Evolutionary conservation across 208 protist species (phyloP).

Genomic region (Trichomonas tenax): DNA sequence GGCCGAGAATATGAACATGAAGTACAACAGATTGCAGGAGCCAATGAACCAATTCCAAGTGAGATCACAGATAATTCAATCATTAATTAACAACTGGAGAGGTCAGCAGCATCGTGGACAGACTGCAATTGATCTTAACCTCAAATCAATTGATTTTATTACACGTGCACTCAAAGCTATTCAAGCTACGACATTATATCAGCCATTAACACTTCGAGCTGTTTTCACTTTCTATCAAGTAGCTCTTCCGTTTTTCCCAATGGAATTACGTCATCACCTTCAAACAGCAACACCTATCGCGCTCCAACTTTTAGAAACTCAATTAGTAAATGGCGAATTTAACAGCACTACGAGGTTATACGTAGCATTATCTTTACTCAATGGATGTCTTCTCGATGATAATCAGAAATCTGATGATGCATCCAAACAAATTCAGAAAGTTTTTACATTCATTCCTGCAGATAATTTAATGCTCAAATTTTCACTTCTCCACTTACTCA

Average conservation of each 20-base stretch:
- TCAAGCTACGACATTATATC: neutral
- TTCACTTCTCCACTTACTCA: neutral
- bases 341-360: neutral
- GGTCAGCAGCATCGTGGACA: neutral
- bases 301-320: neutral
- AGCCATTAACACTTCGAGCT: neutral
- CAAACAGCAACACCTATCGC: neutral
- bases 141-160: neutral
- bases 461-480: neutral
- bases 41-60: conserved; percentile 16
- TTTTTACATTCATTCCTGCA: neutral
- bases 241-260: neutral
- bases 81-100: neutral
- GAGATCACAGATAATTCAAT: neutral
- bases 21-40: neutral
- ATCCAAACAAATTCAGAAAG: neutral
- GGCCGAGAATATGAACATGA: neutral
- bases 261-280: neutral
- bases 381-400: neutral
- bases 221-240: neutral
- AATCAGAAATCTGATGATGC: neutral
- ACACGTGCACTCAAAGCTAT: neutral
- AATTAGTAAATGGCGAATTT: neutral
- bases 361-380: neutral
- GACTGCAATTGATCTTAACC: neutral